Base-by-base conservation (phyloP, 202 grass and related monocot species). In the Brachypodium distachyon region DNA sequence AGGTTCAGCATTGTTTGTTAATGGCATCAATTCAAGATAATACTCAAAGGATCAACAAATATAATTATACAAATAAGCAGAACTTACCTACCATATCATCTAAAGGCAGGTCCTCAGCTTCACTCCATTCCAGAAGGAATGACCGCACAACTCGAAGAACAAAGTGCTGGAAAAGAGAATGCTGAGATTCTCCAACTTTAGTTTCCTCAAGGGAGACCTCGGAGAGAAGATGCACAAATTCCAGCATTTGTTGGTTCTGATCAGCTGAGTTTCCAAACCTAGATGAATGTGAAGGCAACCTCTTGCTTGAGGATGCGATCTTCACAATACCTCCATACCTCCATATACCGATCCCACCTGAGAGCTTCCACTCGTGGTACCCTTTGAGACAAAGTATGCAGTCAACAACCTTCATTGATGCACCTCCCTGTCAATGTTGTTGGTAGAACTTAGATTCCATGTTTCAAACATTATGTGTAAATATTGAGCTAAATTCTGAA, bases 1-100 rank as follows among this genome's bases (percentile, higher is more conserved):
- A 58, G 17, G 28, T 49, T 84, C 12, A 54, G 37, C 44, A 57
- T 61, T 52, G 17, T 42, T 40, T 0, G 41, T 16, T 49, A 23
- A 77, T 11, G 3, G 26, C 49, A 66, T 70, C 50, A 61, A 18
- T 9, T 46, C n/a, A 28, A 37, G 68, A 39, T 29, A 46, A 14
- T 40, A 75, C 37, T 55, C 25, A 26, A 18, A 47, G 7, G 18
- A 61, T 47, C 28, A 39, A 70, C 21, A 73, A 4, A 44, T 5
- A 72, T 26, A 73, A 74, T n/a, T n/a, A n/a, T n/a, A n/a, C n/a
- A 4, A 74, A 60, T 34, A 68, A 65, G 67, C 48, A 67, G 70
- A 87, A 73, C 78, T 92, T 80, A 92, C 83, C 78, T 96, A 96
- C 89, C 86, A 73, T 96, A 88, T 96, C 92, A 87, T 89, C 82